These are phyloP conservation scores for Skeletonema grethae DNA, from an alignment of 108 stramenopile species.

Conservation along the genomic window DNA sequence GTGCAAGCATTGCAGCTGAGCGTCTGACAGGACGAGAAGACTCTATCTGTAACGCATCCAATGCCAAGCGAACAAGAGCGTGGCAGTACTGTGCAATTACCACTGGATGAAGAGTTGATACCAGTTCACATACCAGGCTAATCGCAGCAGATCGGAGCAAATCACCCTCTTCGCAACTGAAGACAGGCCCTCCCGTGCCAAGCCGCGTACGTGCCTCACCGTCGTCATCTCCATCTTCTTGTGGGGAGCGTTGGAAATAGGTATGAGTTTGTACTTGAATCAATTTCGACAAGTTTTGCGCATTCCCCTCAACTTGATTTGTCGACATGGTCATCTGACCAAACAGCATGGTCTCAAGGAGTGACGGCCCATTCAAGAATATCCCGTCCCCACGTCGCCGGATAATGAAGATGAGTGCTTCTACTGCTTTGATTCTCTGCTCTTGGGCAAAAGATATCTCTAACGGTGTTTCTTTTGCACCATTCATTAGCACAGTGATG, in stretches of 20 bases:
- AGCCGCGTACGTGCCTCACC: slow-evolving; percentile 55
- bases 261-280: slow-evolving; percentile 62
- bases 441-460: slow-evolving; percentile 40
- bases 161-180: slow-evolving; percentile 69
- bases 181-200: slow-evolving; percentile 80
- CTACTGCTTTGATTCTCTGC: slow-evolving; percentile 78
- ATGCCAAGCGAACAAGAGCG: slow-evolving; percentile 41
- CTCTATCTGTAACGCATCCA: slow-evolving; percentile 55
- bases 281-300: slow-evolving; percentile 5
- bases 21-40: slow-evolving; percentile 62
- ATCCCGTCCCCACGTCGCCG: slow-evolving; percentile 65
- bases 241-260: slow-evolving; percentile 18
- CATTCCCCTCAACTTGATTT: neutral
- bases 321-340: slow-evolving; percentile 25
- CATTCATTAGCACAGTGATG: slow-evolving; percentile 12
- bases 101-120: slow-evolving; percentile 40
- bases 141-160: slow-evolving; percentile 64
- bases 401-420: slow-evolving; percentile 76
- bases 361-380: slow-evolving; percentile 43
- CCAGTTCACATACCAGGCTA: slow-evolving; percentile 62
- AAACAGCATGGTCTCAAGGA: slow-evolving; percentile 62
- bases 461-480: slow-evolving; percentile 3
- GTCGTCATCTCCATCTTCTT: slow-evolving; percentile 30
- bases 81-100: slow-evolving; percentile 53
- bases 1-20: slow-evolving; percentile 64